Evolutionary conservation across 495 filamentous ascomycete species (phyloP).

Genomic region (Polyplosphaeria fusca): DNA sequence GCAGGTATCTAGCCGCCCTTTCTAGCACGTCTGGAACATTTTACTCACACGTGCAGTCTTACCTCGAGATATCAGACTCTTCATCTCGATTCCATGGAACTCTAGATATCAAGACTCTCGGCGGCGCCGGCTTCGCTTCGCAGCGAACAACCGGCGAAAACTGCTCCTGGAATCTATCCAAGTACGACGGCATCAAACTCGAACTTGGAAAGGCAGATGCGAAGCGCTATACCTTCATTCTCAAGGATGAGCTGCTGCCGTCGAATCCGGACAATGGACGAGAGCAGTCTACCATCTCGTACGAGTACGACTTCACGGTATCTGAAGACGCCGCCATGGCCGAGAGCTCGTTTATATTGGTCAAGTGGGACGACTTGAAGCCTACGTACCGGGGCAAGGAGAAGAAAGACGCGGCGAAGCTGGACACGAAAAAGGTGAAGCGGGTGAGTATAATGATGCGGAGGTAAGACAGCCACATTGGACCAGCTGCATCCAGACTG

Average conservation of each 20-base stretch:
- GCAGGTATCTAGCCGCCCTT: slow-evolving; percentile 32
- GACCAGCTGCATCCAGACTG: not conserved
- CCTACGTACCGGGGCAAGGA: slow-evolving; percentile 70
- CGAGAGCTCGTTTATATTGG: slow-evolving; percentile 40
- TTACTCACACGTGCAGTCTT: slow-evolving; percentile 44
- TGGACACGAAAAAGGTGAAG: slow-evolving; percentile 59
- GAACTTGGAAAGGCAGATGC: slow-evolving; percentile 41
- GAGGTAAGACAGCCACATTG: slow-evolving; percentile 50
- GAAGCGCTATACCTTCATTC: slow-evolving; percentile 60
- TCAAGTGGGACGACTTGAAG: slow-evolving; percentile 61
- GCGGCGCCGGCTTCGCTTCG: slow-evolving; percentile 78
- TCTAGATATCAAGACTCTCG: slow-evolving; percentile 70
- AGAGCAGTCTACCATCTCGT: slow-evolving; percentile 59
- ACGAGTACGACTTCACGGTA: slow-evolving; percentile 53
- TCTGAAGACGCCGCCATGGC: slow-evolving; percentile 14
- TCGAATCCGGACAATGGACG: slow-evolving; percentile 55
- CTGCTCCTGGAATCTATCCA: slow-evolving; percentile 39
- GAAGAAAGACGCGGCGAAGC: slow-evolving; percentile 50
- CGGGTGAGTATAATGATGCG: slow-evolving; percentile 72
- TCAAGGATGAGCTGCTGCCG: slow-evolving; percentile 64
- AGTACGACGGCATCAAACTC: slow-evolving; percentile 39
- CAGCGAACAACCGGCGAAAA: slow-evolving; percentile 56
- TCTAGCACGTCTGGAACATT: not conserved
- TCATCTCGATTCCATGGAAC: slow-evolving; percentile 59
- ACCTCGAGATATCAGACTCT: slow-evolving; percentile 42